Evolutionary conservation across 2,329 filamentous ascomycete genomes (phyloP), one percentile per base, ranked within the genome.

Genomic region (Lojkania enalia): DNA sequence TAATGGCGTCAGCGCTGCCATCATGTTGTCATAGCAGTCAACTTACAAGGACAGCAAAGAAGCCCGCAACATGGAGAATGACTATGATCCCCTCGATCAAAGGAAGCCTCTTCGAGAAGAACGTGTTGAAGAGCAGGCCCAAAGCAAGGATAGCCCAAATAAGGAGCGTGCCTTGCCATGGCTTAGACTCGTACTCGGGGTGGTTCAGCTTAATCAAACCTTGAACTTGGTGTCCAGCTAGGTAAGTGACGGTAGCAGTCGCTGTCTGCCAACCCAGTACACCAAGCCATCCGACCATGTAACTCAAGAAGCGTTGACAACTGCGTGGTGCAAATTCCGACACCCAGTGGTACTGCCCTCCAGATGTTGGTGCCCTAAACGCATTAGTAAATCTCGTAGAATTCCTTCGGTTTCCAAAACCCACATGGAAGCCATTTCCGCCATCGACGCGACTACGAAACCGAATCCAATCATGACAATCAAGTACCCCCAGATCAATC

Each of bases 191-290:
- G 44, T 77, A 79, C 6, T 64, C 57, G 0, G 71, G 70, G 27
- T 73, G 71, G 48, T 75, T 66, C 39, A 68, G 63, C 16, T 75
- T 71, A 9, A 74, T 61, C 3, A 55, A 63, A 2, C 70, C 66
- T 44, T 78, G 74, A 27, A 78, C 76, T 31, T 78, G 55, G 0
- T 72, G 76, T 4, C 74, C 76, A 0, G 73, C 72, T 6, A 78
- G 65, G 51, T 76, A 78, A 0, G 72, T 70, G 2, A 74, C 75
- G 3, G 71, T 73, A 9, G 76, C 75, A 19, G 70, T 71, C 12
- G 74, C 75, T 7, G 75, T 73, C 53, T 78, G 76, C 76, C 76
- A 79, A 7, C 71, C 72, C 3, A 79, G 54, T 1, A 74, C 73
- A 1, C 71, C 72, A 63, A 77, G 74, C 77, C 77, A 80, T 3